Conservation (phyloP, 805 yeast species). For the Starmerella geochares region DNA sequence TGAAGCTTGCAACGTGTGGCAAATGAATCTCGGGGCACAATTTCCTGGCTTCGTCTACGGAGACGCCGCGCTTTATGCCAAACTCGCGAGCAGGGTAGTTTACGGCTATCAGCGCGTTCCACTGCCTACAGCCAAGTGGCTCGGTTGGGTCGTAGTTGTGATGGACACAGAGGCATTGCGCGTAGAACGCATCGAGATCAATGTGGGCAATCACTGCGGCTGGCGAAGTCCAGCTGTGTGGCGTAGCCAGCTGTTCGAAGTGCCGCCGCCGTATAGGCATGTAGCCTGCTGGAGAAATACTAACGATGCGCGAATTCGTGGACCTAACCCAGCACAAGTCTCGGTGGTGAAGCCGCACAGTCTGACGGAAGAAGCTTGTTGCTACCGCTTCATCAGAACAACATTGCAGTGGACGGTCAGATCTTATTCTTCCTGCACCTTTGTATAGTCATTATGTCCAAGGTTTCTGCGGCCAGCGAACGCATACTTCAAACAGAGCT, state of each 20-base stretch:
- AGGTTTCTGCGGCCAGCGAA: no score
- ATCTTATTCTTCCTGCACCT: no score
- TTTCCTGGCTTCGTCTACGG: constrained; percentile 51
- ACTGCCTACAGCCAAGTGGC: constrained; percentile 91
- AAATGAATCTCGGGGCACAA: constrained; percentile 69
- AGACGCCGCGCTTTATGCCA: constrained; percentile 74
- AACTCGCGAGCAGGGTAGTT: constrained; percentile 66
- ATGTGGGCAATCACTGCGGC: constrained; percentile 73
- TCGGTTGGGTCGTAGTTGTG: constrained; percentile 52
- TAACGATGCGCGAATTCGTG: no score
- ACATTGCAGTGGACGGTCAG: no score
- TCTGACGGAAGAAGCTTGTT: no score
- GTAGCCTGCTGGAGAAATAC: no score
- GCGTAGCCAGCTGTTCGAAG: constrained; percentile 20
- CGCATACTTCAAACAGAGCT: no score
- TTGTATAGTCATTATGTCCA: no score
- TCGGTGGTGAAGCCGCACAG: no score
- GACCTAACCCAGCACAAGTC: background rate
- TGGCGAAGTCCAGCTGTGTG: constrained; percentile 43
- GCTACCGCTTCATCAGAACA: no score
- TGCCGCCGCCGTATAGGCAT: constrained; percentile 18
- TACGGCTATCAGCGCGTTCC: constrained; percentile 84
- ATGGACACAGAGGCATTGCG: constrained; percentile 81
- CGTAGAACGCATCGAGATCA: constrained; percentile 91
- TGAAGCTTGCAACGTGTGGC: constrained; percentile 90